Base-by-base conservation (phyloP, 768 basidiomycete genomes). In the Trametes gibbosa region DNA sequence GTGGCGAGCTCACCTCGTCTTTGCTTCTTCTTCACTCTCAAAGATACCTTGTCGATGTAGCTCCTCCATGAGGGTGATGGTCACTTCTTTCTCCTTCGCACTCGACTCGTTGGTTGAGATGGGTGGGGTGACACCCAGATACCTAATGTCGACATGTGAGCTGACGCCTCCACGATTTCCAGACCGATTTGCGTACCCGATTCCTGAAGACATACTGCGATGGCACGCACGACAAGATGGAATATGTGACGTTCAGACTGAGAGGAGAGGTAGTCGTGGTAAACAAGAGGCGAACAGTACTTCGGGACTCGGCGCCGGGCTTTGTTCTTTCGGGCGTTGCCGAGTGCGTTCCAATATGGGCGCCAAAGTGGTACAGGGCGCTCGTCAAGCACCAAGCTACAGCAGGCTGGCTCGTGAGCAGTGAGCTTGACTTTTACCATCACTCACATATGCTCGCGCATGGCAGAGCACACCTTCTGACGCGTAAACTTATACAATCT, bases 31-130 rank as follows among this genome's bases (percentile, higher is more conserved):
- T 61, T 93, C 90, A 46, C 81, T 85, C 75, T 98, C 96, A 73
- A 97, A 96, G 2, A 88, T 88, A 57, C 90, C 88, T 68, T 96
- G 88, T 46, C 83, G 77, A 68, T 85, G 81, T 32, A 99, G 81
- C 73, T 99, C 96, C 57, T 92, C 87, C 89, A 98, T 92, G 52
- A 99, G 77, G 6, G 90, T 89, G 17, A 78, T 68, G 0, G 91
- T 93, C 21, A 94, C 89, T 72, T 90, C 89, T 72, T 86, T 88
- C 75, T 94, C 92, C 66, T 86, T 81, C 59, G 84, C 81, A 50
- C 74, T 90, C 19, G 92, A 94, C 65, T 89, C 87, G 32, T 72
- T 75, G 23, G 81, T 84, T 46, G 91, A 87, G 67, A 96, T 95
- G 53, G 93, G 94, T 39, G 87, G 87, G 14, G 91, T 94, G 25